These are phyloP conservation scores for Rhynchospora tenuis DNA, from an alignment of 176 grass and related monocot species.

Conservation along the genomic window DNA sequence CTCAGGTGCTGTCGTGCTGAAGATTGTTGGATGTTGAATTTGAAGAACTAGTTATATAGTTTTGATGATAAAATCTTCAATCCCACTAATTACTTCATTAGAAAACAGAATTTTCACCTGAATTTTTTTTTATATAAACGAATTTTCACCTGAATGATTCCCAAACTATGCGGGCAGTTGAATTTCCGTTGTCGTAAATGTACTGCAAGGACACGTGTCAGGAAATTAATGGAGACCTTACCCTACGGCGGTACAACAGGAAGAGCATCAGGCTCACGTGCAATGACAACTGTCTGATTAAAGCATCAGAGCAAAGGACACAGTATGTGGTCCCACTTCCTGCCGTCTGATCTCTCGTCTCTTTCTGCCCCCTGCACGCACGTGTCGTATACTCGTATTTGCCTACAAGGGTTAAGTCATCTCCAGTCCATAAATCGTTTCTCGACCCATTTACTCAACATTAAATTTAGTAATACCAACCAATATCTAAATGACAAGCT, in stretches of 20 bases:
- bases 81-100: neutral
- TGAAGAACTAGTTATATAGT: too few relatives aligned
- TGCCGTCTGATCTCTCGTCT: constrained; percentile 10
- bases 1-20: too few relatives aligned
- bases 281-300: neutral
- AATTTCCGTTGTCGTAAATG: neutral
- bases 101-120: neutral
- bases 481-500: too few relatives aligned
- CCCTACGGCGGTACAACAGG: neutral
- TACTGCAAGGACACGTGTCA: neutral
- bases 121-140: too few relatives aligned
- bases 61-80: neutral
- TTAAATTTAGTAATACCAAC: too few relatives aligned
- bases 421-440: neutral
- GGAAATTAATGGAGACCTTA: neutral
- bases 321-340: neutral
- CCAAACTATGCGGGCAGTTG: neutral
- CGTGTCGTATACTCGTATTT: constrained; percentile 14
- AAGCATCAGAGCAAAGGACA: neutral
- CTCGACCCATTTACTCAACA: too few relatives aligned
- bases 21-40: too few relatives aligned
- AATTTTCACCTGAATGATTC: neutral
- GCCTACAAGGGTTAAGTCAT: neutral
- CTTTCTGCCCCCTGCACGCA: constrained; percentile 3
- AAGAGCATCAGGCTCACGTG: neutral